These are phyloP conservation scores for Colletotrichum eremochloae DNA, from an alignment of 2,329 filamentous ascomycete species.

Conservation along the genomic window DNA sequence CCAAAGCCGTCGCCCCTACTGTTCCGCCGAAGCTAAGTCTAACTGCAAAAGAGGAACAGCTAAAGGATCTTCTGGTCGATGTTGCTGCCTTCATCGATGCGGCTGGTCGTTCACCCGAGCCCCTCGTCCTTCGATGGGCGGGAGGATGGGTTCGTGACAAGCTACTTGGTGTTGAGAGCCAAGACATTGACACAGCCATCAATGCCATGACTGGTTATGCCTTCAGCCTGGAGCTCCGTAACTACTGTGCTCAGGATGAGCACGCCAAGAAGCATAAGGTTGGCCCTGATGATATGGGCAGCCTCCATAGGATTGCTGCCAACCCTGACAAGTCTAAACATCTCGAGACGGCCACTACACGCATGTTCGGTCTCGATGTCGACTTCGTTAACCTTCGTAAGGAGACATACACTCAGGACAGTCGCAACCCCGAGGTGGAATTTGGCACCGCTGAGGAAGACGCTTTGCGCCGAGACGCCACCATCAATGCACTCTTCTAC, in stretches of 20 bases:
- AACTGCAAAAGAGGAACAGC: slow-evolving; percentile 76
- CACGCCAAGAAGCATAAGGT: slow-evolving; percentile 74
- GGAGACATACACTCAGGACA: slow-evolving; percentile 91
- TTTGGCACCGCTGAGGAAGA: slow-evolving; percentile 95
- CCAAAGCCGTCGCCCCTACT: background rate
- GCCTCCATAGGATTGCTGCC: slow-evolving; percentile 87
- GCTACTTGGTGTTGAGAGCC: slow-evolving; percentile 77
- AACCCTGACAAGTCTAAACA: slow-evolving; percentile 98
- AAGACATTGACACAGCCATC: slow-evolving; percentile 89
- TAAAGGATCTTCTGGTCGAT: slow-evolving; percentile 84
- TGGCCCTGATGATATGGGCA: slow-evolving; percentile 72
- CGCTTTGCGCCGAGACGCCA: slow-evolving; percentile 89
- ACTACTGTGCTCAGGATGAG: slow-evolving; percentile 73
- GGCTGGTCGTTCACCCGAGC: slow-evolving; percentile 61
- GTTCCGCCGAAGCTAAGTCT: slow-evolving; percentile 61
- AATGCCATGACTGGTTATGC: slow-evolving; percentile 86
- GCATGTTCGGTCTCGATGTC: slow-evolving; percentile 86
- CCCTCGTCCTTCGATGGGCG: slow-evolving; percentile 80
- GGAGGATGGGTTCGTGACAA: slow-evolving; percentile 92
- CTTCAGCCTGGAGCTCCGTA: slow-evolving; percentile 78
- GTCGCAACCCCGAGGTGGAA: slow-evolving; percentile 90
- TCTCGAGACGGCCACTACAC: slow-evolving; percentile 90
- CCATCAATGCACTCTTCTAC: slow-evolving; percentile 96
- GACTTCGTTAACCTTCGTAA: slow-evolving; percentile 96
- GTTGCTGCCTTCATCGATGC: slow-evolving; percentile 79